Evolutionary conservation across 2,329 filamentous ascomycete genomes (phyloP), one percentile per base, ranked within the genome.

Genomic region (Orbilia javanica): DNA sequence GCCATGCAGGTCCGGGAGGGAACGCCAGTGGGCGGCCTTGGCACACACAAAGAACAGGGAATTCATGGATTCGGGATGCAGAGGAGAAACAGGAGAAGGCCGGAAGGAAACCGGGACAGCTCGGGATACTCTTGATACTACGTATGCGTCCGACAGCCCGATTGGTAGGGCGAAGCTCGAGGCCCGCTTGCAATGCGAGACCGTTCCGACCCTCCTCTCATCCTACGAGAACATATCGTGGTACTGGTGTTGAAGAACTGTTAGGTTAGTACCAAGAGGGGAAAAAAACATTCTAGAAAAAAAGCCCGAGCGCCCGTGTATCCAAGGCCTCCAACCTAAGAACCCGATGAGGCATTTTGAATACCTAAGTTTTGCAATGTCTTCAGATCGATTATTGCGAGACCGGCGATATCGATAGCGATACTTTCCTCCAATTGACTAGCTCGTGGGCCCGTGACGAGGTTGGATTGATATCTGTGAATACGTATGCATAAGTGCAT

Each of bases 301-400:
- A 25, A 11, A 25, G 55, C 34, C 34, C 27, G 34, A 60, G 55
- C 55, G 34, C 34, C 34, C 27, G 34, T 42, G 55, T 34, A 22
- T n/a, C 3, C 55, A 36, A 60, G 55, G 55, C 55, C 34, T 60
- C 55, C 55, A 60, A 27, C 18, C n/a, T 4, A 2, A 44, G 42
- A 20, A 50, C 27, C 50, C 50, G 50, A 53, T 53, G 50, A 53
- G 50, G 50, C 50, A 53, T 31, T 53, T 53, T 53, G 46, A 27
- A 50, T n/a, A 27, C 15, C 13, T 13, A 29, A 20, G 4, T 44
- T 44, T 44, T 10, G 8, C 36, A 15, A 4, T 18, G n/a, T 57
- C 22, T 31, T 36, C 52, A 53, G 4, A 53, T 53, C 52, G 18
- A 36, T 3, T 10, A 27, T 22, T 60, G 55, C 31, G 55, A 39